Conservation (phyloP, 306 rosid genomes). For the Alnus rubra region DNA sequence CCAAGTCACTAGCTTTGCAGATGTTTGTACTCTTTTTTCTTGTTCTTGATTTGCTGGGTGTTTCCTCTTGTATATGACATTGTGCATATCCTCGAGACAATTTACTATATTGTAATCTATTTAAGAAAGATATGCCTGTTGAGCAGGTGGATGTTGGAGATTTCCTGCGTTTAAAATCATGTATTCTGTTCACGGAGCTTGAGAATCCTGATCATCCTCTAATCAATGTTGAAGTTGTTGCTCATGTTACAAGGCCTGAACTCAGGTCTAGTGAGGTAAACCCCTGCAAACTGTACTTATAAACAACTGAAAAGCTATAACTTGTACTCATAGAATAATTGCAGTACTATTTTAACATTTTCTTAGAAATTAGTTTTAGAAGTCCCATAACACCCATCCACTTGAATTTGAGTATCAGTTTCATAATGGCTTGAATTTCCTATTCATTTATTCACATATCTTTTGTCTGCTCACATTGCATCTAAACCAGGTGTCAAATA, state of each 20-base stretch:
- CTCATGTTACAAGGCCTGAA: constrained; percentile 94
- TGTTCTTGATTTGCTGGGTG: too few relatives aligned
- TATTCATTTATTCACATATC: neutral
- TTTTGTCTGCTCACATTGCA: neutral
- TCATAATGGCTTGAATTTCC: neutral
- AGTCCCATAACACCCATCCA: neutral
- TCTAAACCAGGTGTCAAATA: constrained; percentile 66
- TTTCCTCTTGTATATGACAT: too few relatives aligned
- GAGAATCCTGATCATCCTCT: constrained; percentile 81
- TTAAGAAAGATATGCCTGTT: constrained; percentile 4
- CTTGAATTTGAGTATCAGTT: neutral
- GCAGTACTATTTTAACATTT: neutral
- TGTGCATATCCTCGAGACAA: neutral
- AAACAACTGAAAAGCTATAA: neutral
- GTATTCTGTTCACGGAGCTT: constrained; percentile 74
- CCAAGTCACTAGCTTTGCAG: too few relatives aligned
- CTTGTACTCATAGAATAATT: neutral
- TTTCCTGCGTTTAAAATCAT: constrained; percentile 85
- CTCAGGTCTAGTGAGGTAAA: constrained; percentile 86
- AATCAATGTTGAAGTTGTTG: constrained; percentile 90
- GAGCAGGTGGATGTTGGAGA: constrained; percentile 96
- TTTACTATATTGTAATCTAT: neutral
- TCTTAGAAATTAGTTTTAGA: neutral
- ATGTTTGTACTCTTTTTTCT: too few relatives aligned
- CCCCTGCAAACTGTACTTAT: constrained; percentile 2